Evolutionary conservation across 352 stramenopile species (phyloP).

Genomic region (Phytophthora capsici): DNA sequence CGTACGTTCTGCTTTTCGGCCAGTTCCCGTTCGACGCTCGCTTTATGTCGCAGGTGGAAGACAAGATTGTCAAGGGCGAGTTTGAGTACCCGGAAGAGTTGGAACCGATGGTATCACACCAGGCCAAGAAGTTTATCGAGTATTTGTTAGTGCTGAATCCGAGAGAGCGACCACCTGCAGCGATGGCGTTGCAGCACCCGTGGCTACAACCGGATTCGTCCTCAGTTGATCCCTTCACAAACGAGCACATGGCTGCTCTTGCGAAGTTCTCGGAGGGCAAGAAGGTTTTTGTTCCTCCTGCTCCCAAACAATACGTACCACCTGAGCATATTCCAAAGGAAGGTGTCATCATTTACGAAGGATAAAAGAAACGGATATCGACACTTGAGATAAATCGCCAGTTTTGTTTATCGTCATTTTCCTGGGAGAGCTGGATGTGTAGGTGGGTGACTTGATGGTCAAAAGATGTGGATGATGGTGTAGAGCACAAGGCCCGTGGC

Average conservation of each 20-base stretch:
- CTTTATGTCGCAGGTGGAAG: constrained; percentile 86
- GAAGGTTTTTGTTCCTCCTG: constrained; percentile 36
- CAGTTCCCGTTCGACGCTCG: constrained; percentile 77
- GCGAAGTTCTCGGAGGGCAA: constrained; percentile 56
- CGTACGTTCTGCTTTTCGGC: constrained; percentile 78
- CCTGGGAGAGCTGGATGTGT: constrained; percentile 17
- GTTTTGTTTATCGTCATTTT: constrained; percentile 34
- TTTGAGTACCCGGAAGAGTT: constrained; percentile 67
- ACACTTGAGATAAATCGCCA: constrained; percentile 31
- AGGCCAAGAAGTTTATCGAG: constrained; percentile 82
- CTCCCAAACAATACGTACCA: constrained; percentile 27
- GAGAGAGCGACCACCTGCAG: constrained; percentile 62
- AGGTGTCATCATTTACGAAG: constrained; percentile 34
- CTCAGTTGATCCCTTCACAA: constrained; percentile 43
- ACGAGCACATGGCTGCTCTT: constrained; percentile 56
- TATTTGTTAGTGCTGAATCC: constrained; percentile 72
- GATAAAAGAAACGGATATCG: constrained; percentile 1
- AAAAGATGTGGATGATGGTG: constrained; percentile 80
- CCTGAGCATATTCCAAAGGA: constrained; percentile 25
- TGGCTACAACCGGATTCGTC: constrained; percentile 63
- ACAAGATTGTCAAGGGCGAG: constrained; percentile 75
- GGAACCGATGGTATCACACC: constrained; percentile 55
- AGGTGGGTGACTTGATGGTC: constrained; percentile 27
- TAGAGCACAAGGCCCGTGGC: constrained; percentile 83
- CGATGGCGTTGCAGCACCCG: constrained; percentile 69